A percentile compares a stretch with the other conserved stretches of the same genome.
Evolutionary conservation across 495 filamentous ascomycete species (phyloP).

Genomic region (Schizothecium vesticola): DNA sequence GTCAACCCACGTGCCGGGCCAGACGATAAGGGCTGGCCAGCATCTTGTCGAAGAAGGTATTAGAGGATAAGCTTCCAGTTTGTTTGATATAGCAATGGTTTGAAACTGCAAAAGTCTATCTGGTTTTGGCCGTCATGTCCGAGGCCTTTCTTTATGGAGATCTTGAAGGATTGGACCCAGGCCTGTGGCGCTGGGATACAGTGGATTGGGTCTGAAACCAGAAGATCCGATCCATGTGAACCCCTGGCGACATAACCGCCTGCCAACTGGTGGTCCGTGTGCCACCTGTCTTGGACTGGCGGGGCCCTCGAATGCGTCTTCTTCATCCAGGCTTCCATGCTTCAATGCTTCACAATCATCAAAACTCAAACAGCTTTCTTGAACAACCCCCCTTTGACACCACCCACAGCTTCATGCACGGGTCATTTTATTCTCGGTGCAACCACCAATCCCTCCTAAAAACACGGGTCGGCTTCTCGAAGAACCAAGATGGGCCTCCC

Average conservation of each 20-base stretch:
- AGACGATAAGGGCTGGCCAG: not conserved
- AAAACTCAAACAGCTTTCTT: no score
- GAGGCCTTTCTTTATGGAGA: not conserved
- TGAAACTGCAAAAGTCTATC: not conserved
- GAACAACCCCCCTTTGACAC: no score
- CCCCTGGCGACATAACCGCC: not conserved
- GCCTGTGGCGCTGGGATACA: not conserved
- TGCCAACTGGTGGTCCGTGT: not conserved
- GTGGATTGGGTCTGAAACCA: not conserved
- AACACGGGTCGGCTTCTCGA: not conserved
- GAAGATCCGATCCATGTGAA: not conserved
- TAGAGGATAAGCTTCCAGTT: not conserved
- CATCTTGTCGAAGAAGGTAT: not conserved
- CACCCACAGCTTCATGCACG: not conserved
- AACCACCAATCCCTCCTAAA: not conserved
- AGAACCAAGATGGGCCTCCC: not conserved
- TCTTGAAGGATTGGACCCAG: not conserved
- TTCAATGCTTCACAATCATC: not conserved
- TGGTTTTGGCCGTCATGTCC: not conserved
- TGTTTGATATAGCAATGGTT: not conserved
- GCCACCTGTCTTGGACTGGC: not conserved
- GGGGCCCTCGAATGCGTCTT: no score
- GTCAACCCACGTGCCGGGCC: not conserved
- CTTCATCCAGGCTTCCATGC: no score
- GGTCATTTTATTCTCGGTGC: not conserved